Evolutionary conservation across 2,329 filamentous ascomycete species (phyloP), one percentile per base, ranked within the genome.

Genomic region (Lachnellula occidentalis): DNA sequence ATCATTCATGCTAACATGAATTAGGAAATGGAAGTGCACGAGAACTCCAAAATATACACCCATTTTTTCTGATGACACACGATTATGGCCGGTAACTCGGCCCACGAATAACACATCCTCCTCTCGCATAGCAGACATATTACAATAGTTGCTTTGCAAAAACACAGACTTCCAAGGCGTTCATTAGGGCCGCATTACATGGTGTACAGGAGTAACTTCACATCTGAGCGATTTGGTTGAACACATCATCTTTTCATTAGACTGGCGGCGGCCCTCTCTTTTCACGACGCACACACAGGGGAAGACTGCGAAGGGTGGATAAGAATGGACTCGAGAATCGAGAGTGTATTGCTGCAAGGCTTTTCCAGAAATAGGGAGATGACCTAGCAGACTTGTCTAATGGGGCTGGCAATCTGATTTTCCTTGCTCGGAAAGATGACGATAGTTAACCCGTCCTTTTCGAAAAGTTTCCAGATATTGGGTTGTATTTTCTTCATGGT

Each of bases 11-110:
- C 76, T 81, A 71, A 82, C 64, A 8, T 27, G n/a, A 12, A 19
- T 39, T 59, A 97, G 94, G 94, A 99, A 77, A 99, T 99, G 94
- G 94, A 97, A 78, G 94, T 99, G 67, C 94, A 99, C 72, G 94
- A 97, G 75, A 90, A 87, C 71, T 97, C 94, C 63, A 99, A 97
- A 78, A 92, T 96, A 69, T 96, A 99, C 79, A 99, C 94, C 66
- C 94, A 99, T 81, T 99, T 99, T 82, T 97, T 99, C 80, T 99
- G 83, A 92, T 74, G 75, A 79, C 63, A 64, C 56, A 50, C 58
- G 63, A 67, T 60, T 63, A 64, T 64, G 63, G 58, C 57, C 61
- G 55, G 51, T 43, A 36, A 48, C 45, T 41, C 55, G 58, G 56
- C 54, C 60, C 43, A 65, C 56, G 61, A 64, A 53, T 59, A 58